Evolutionary conservation across 2,329 filamentous ascomycete genomes (phyloP).

Genomic region (Ophiostoma sp.): DNA sequence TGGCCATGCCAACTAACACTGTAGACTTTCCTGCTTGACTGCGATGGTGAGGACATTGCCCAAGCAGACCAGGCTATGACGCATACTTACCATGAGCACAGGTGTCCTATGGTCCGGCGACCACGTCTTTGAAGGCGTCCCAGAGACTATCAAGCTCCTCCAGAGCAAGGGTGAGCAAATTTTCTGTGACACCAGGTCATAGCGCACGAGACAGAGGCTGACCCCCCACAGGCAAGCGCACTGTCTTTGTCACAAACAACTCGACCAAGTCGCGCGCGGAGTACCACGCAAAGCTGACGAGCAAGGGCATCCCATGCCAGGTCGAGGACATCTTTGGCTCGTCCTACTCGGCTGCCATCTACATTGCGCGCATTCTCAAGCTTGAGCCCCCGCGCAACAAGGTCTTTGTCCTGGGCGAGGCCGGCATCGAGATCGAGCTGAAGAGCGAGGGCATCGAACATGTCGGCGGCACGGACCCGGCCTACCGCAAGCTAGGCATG

Average conservation of each 20-base stretch:
- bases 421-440: conserved; percentile 85
- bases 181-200: conserved; percentile 9
- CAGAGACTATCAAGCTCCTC: conserved; percentile 78
- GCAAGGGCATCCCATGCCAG: conserved; percentile 70
- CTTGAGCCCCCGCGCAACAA: conserved; percentile 76
- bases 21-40: conserved; percentile 90
- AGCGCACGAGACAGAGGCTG: not conserved
- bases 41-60: conserved; percentile 65
- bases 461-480: conserved; percentile 80
- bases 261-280: conserved; percentile 91
- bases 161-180: conserved; percentile 65
- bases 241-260: conserved; percentile 98
- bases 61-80: not conserved
- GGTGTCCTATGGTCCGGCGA: conserved; percentile 97
- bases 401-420: conserved; percentile 89
- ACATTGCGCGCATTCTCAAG: conserved; percentile 87
- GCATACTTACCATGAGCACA: conserved; percentile 37
- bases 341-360: conserved; percentile 89
- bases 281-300: conserved; percentile 85
- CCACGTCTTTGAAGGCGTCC: conserved; percentile 75
- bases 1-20: conserved; percentile 17
- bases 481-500: conserved; percentile 66
- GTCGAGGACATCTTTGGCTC: conserved; percentile 94
- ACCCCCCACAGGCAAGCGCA: conserved; percentile 64
- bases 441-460: conserved; percentile 70